Evolutionary conservation across 495 filamentous ascomycete genomes (phyloP).

Genomic region (Hypoxylon fragiforme): DNA sequence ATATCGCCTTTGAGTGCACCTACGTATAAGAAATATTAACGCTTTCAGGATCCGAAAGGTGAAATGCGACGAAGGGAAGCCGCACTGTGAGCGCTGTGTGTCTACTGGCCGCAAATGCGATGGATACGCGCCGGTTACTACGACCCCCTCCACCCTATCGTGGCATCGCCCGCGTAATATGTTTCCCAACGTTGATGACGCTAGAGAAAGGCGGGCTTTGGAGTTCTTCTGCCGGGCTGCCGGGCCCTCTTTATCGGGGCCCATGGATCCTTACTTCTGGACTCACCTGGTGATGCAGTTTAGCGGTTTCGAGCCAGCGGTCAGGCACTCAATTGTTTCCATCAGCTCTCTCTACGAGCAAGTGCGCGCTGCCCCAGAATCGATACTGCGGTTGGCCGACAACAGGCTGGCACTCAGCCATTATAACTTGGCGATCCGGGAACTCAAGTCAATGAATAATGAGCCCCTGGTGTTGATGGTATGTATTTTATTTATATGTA

Average conservation of each 20-base stretch:
- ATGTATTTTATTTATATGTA: slow-evolving; percentile 62
- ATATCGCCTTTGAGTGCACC: background rate
- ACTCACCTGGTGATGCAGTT: slow-evolving; percentile 58
- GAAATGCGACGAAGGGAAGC: slow-evolving; percentile 58
- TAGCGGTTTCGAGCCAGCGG: slow-evolving; percentile 58
- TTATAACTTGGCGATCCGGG: slow-evolving; percentile 59
- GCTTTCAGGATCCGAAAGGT: slow-evolving; percentile 51
- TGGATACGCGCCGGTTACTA: slow-evolving; percentile 31
- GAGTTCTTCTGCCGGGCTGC: slow-evolving; percentile 57
- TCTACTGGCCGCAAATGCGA: slow-evolving; percentile 54
- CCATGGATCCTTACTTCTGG: slow-evolving; percentile 60
- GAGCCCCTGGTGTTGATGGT: slow-evolving; percentile 56
- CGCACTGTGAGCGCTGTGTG: slow-evolving; percentile 50
- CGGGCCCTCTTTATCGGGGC: slow-evolving; percentile 52
- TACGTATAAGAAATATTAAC: slow-evolving; percentile 1
- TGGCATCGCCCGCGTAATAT: slow-evolving; percentile 33
- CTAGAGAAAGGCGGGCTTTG: slow-evolving; percentile 48
- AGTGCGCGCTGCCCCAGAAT: background rate
- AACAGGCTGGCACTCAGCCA: slow-evolving; percentile 53
- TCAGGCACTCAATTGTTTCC: slow-evolving; percentile 62
- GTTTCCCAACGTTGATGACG: slow-evolving; percentile 22
- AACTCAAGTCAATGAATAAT: slow-evolving; percentile 42
- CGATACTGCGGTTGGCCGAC: slow-evolving; percentile 32
- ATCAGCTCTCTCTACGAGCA: slow-evolving; percentile 59
- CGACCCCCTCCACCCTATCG: slow-evolving; percentile 16